phyloP scores from a whole-genome alignment of 768 basidiomycete genomes.

The Boletales sp. region DNA sequence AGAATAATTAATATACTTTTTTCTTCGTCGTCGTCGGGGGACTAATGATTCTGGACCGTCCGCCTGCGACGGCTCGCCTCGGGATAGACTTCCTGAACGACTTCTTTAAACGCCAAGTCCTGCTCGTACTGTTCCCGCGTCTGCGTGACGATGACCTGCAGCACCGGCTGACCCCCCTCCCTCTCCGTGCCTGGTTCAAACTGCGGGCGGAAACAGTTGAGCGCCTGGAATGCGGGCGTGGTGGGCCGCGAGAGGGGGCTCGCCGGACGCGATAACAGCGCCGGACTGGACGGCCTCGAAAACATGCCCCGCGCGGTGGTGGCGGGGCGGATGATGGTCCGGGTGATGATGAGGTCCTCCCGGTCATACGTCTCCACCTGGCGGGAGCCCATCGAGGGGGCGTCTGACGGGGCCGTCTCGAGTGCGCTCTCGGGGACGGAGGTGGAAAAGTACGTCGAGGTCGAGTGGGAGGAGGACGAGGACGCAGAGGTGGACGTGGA shows the following conservation, averaged over 20 bases:
- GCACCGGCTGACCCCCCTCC: constrained; percentile 22
- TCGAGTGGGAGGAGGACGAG: constrained; percentile 5
- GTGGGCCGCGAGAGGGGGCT: constrained; percentile 20
- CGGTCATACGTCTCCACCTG: constrained; percentile 26
- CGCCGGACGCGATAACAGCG: constrained; percentile 26
- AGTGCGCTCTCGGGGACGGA: constrained; percentile 9
- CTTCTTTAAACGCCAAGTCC: constrained; percentile 31
- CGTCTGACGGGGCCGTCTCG: neutral
- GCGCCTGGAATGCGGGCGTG: constrained; percentile 22
- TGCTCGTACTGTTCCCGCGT: constrained; percentile 32
- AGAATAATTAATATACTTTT: constrained; percentile 24
- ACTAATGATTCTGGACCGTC: neutral
- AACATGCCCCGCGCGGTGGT: constrained; percentile 22
- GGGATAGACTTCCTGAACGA: constrained; percentile 24
- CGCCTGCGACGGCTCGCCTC: constrained; percentile 23
- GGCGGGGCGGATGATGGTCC: constrained; percentile 36
- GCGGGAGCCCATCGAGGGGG: constrained; percentile 8
- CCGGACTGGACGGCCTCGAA: constrained; percentile 30
- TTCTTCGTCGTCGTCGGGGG: neutral
- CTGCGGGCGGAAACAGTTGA: constrained; percentile 34
- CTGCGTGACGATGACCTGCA: constrained; percentile 34
- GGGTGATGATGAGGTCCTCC: constrained; percentile 33
- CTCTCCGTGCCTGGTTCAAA: constrained; percentile 31
- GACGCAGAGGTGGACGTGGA: constrained; percentile 2
- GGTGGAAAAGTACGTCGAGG: constrained; percentile 21